Base-by-base conservation (phyloP, 2,329 filamentous ascomycete species). In the Diaporthe citriasiana region DNA sequence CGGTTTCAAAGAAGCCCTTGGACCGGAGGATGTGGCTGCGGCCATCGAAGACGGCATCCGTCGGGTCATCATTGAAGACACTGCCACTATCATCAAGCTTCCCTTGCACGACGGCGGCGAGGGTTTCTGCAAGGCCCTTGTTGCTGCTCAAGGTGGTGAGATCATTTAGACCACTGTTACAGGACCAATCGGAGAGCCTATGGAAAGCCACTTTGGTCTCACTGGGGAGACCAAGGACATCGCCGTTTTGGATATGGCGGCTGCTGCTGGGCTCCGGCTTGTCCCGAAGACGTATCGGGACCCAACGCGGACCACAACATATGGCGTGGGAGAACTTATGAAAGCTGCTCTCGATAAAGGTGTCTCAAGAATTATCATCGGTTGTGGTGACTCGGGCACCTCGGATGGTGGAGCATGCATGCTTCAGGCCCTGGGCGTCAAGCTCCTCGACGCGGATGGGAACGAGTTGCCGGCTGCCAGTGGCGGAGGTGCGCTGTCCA, bases 61-160 rank as follows among this genome's bases (percentile, higher is more conserved):
- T 0, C 83, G 83, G 22, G 86, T 86, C 2, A 76, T 86, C 4
- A 83, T 83, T n/a, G 55, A 59, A 19, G 68, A 70, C 25, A 79
- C 82, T 51, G 84, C 85, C 22, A 77, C 80, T 1, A 78, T 88
- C 51, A 83, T 80, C 66, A 89, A 88, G 77, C 83, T 87, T 4
- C 87, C 87, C 15, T 80, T 89, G 12, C 85, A 88, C 4, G 88
- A 89, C 76, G 88, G 87, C 3, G 87, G 87, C 70, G 87, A 89
- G 74, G 87, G 87, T 4, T 89, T 89, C 76, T 85, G 85, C 25
- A 80, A 81, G 9, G 86, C 86, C 25, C 78, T 89, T 19, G 84
- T 88, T 17, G 80, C 81, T 50, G 82, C 83, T 5, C 86, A 86
- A 0, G 79, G 79, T 3, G 87, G 87, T 5, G 74, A 79, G 13